Percentiles rank a stretch among this genome's conserved stretches.
phyloP scores from a whole-genome alignment of 2,329 filamentous ascomycete genomes.

The Byssothecium circinans region DNA sequence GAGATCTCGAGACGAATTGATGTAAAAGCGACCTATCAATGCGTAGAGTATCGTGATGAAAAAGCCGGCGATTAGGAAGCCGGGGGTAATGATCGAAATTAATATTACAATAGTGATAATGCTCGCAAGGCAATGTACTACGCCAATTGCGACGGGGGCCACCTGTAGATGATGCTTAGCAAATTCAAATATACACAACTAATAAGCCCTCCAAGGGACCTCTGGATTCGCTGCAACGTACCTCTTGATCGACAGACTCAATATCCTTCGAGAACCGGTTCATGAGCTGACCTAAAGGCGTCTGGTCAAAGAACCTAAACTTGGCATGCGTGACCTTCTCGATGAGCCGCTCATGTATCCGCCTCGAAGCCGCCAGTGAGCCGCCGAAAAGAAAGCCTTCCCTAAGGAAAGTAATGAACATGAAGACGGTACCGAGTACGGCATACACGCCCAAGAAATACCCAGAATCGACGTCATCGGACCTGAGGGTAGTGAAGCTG shows the following conservation, averaged over 20 bases:
- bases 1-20: conserved; percentile 88
- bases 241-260: conserved; percentile 92
- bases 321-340: conserved; percentile 80
- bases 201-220: neutral
- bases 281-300: conserved; percentile 93
- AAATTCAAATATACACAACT: neutral
- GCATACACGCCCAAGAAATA: conserved; percentile 89
- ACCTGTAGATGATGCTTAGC: conserved; percentile 4
- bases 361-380: conserved; percentile 83
- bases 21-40: conserved; percentile 81
- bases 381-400: conserved; percentile 92
- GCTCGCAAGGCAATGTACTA: conserved; percentile 66
- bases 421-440: conserved; percentile 73
- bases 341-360: conserved; percentile 79
- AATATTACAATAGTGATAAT: conserved; percentile 84
- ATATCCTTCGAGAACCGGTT: conserved; percentile 98
- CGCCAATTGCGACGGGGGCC: conserved; percentile 82
- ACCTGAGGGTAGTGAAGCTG: conserved; percentile 40
- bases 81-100: conserved; percentile 86
- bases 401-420: conserved; percentile 77
- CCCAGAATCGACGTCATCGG: conserved; percentile 70
- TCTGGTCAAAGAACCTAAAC: conserved; percentile 97
- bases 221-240: conserved; percentile 51
- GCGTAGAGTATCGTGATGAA: conserved; percentile 86
- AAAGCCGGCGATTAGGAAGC: conserved; percentile 81